A percentile compares a stretch with the other conserved stretches of the same genome.
Evolutionary conservation across 768 basidiomycete species (phyloP).

Genomic region (Russula sp.): DNA sequence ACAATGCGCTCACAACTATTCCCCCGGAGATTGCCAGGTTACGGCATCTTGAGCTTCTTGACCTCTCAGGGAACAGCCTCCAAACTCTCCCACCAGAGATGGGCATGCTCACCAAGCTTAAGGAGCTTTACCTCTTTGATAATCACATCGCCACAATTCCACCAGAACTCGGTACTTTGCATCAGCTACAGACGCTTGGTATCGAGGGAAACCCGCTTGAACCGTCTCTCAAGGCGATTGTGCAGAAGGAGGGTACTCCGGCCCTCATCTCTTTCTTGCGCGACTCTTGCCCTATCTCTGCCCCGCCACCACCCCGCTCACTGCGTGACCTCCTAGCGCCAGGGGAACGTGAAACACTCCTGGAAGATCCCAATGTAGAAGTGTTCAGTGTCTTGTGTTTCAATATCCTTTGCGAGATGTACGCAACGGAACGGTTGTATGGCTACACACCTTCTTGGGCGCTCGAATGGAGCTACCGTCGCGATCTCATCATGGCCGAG

Average conservation of each 20-base stretch:
- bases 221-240: slow-evolving; percentile 58
- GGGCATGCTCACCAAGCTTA: slow-evolving; percentile 82
- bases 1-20: slow-evolving; percentile 74
- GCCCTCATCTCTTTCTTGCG: slow-evolving; percentile 87
- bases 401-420: slow-evolving; percentile 91
- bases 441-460: slow-evolving; percentile 98
- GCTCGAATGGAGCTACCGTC: slow-evolving; percentile 89
- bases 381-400: slow-evolving; percentile 78
- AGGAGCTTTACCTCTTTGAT: slow-evolving; percentile 93
- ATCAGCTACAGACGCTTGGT: slow-evolving; percentile 88
- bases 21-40: slow-evolving; percentile 81
- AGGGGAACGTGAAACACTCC: slow-evolving; percentile 50
- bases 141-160: slow-evolving; percentile 86
- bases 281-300: slow-evolving; percentile 80
- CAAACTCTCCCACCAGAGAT: slow-evolving; percentile 73
- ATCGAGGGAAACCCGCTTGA: slow-evolving; percentile 97
- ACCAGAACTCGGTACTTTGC: slow-evolving; percentile 78
- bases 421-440: slow-evolving; percentile 82
- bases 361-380: slow-evolving; percentile 62
- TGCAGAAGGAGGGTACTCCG: slow-evolving; percentile 93
- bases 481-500: slow-evolving; percentile 80
- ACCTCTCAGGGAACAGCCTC: slow-evolving; percentile 86
- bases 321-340: slow-evolving; percentile 62
- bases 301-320: slow-evolving; percentile 69
- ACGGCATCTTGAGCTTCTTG: slow-evolving; percentile 80